These are phyloP conservation scores for Endogone sp. DNA, from an alignment of 192 early-diverging fungal genomes.

Conservation along the genomic window DNA sequence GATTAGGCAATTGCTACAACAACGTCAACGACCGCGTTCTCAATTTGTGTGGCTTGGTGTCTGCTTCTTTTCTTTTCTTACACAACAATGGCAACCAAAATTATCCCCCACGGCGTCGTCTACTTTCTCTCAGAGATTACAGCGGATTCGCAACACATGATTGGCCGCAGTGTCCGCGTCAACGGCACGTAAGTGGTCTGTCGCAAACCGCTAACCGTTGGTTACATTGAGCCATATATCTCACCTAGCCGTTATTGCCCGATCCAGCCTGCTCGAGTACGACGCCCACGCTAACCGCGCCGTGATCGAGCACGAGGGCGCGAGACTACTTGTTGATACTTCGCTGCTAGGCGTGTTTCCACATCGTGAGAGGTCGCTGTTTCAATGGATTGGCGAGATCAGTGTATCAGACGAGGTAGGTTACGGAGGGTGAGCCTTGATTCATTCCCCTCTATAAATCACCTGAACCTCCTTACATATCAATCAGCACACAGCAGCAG, in stretches of 20 bases:
- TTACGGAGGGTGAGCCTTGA: background rate
- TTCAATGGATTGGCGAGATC: conserved; percentile 1
- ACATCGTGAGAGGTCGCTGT: background rate
- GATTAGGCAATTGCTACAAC: no score
- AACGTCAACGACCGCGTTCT: no score
- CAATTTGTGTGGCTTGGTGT: no score
- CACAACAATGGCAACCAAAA: background rate
- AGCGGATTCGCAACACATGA: background rate
- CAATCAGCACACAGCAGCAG: background rate
- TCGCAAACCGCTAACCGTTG: no score
- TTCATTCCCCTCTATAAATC: no score
- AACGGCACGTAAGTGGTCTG: background rate
- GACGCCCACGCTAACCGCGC: background rate
- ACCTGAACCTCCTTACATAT: background rate
- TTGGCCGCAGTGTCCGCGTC: background rate
- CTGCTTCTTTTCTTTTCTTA: no score
- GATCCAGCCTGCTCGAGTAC: background rate
- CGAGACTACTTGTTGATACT: background rate
- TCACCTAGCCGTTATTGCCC: background rate
- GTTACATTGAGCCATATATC: background rate
- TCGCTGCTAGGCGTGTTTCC: background rate
- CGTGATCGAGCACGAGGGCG: background rate
- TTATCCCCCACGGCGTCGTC: background rate
- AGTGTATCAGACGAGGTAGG: background rate
- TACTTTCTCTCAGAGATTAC: background rate